These are phyloP conservation scores for Pisolithus tinctorius DNA, from an alignment of 768 basidiomycete species.

Conservation along the genomic window DNA sequence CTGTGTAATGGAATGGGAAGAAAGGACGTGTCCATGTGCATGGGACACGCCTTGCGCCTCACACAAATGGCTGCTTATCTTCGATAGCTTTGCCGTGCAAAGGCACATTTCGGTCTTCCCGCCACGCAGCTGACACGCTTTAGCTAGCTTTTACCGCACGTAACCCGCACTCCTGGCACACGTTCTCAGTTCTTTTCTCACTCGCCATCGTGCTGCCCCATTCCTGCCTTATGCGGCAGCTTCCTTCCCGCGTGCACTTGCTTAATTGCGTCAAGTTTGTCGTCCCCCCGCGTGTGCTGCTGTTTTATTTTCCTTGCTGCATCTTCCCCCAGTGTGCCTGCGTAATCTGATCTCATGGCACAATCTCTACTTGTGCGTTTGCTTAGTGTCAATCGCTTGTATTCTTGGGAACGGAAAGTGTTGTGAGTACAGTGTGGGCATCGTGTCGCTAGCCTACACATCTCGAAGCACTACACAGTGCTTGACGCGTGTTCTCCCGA, in stretches of 20 bases:
- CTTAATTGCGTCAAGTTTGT: conserved; percentile 18
- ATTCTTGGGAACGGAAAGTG: conserved; percentile 19
- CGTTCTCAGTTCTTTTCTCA: conserved; percentile 46
- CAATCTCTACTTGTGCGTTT: conserved; percentile 11
- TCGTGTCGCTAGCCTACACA: conserved; percentile 28
- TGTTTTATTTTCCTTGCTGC: conserved; percentile 19
- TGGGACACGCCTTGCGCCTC: conserved; percentile 7
- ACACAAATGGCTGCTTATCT: conserved; percentile 42
- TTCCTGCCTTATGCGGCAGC: conserved; percentile 50
- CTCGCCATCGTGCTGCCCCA: conserved; percentile 45
- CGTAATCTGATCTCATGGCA: conserved; percentile 21
- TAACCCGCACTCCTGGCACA: conserved; percentile 61
- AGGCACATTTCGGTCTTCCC: conserved; percentile 35
- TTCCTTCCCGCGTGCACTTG: conserved; percentile 32
- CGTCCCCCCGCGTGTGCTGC: conserved; percentile 20
- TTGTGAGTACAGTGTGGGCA: conserved; percentile 22
- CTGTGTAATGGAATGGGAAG: conserved; percentile 14
- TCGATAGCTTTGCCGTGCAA: conserved; percentile 49
- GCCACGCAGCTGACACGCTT: conserved; percentile 64
- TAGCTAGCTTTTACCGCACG: conserved; percentile 35
- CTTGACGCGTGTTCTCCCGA: conserved; percentile 67
- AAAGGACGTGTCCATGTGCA: conserved; percentile 17
- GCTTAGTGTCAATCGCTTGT: conserved; percentile 17
- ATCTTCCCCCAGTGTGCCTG: conserved; percentile 23
- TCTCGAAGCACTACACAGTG: conserved; percentile 38